Conservation (phyloP, 108 stramenopile genomes). For the Nitzschia palea region DNA sequence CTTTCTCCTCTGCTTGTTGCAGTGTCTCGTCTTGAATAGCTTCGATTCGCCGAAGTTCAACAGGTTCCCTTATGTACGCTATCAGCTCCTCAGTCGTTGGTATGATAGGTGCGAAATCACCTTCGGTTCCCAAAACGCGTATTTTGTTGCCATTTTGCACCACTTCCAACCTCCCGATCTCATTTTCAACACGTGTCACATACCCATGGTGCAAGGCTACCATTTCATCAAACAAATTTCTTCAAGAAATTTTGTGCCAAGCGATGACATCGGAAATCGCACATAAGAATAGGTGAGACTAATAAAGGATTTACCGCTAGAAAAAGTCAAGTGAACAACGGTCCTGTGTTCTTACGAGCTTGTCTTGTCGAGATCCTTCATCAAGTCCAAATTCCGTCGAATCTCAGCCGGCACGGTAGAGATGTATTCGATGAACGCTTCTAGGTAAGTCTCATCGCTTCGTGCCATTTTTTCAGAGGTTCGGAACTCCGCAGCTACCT, state of each 20-base stretch:
- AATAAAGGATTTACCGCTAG: too few species aligned
- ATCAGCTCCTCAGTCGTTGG: slow-evolving; percentile 61
- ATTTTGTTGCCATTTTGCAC: slow-evolving; percentile 34
- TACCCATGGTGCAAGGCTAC: slow-evolving; percentile 32
- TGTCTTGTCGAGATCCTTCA: slow-evolving; percentile 57
- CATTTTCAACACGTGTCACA: slow-evolving; percentile 33
- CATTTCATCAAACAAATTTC: slow-evolving; percentile 29
- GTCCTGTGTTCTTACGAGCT: slow-evolving; percentile 6
- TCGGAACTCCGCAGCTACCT: too few species aligned
- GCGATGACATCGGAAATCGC: too few species aligned
- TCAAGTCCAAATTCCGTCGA: slow-evolving; percentile 64
- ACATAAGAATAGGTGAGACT: too few species aligned
- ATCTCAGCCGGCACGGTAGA: slow-evolving; percentile 65
- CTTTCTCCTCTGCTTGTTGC: slow-evolving; percentile 69
- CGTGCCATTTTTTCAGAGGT: slow-evolving; percentile 14
- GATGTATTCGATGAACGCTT: slow-evolving; percentile 77
- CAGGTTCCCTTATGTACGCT: slow-evolving; percentile 35
- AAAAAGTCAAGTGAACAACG: too few species aligned
- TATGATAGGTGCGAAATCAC: slow-evolving; percentile 21
- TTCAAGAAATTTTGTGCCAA: neutral
- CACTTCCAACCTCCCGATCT: slow-evolving; percentile 39
- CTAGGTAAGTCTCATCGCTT: slow-evolving; percentile 73
- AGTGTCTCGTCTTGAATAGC: slow-evolving; percentile 35
- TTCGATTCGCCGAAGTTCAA: slow-evolving; percentile 35
- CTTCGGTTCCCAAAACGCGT: slow-evolving; percentile 20